Evolutionary conservation across 2,329 filamentous ascomycete genomes (phyloP).

Genomic region (Xylaria hypoxylon): DNA sequence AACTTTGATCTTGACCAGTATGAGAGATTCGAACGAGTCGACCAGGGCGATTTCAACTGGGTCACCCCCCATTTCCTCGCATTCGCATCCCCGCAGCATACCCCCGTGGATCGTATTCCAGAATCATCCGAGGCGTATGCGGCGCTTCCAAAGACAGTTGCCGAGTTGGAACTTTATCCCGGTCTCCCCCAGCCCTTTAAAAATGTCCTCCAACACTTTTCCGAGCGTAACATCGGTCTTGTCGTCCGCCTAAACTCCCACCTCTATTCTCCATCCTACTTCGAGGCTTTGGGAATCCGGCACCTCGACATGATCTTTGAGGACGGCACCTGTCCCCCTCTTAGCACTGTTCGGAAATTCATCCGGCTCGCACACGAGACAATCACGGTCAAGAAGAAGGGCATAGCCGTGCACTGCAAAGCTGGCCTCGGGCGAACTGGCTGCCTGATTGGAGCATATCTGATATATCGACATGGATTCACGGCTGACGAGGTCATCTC

Average conservation of each 20-base stretch:
- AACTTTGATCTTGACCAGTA: slow-evolving; percentile 98
- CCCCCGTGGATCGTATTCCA: slow-evolving; percentile 78
- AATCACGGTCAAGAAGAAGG: slow-evolving; percentile 90
- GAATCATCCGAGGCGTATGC: slow-evolving; percentile 79
- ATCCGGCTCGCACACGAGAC: slow-evolving; percentile 94
- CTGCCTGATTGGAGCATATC: slow-evolving; percentile 94
- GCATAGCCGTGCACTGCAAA: slow-evolving; percentile 98
- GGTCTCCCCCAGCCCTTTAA: slow-evolving; percentile 89
- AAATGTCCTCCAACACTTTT: slow-evolving; percentile 92
- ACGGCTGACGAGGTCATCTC: slow-evolving; percentile 97
- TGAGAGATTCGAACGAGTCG: slow-evolving; percentile 93
- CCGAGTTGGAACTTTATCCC: slow-evolving; percentile 76
- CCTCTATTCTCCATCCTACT: slow-evolving; percentile 96
- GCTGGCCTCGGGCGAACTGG: slow-evolving; percentile 95
- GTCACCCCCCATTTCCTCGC: slow-evolving; percentile 94
- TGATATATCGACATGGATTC: slow-evolving; percentile 97
- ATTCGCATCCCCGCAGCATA: slow-evolving; percentile 93
- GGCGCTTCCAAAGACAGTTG: slow-evolving; percentile 79
- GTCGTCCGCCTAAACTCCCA: slow-evolving; percentile 96
- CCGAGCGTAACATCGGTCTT: slow-evolving; percentile 86
- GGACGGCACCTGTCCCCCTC: slow-evolving; percentile 92
- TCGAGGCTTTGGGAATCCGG: slow-evolving; percentile 92
- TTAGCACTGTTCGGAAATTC: slow-evolving; percentile 92
- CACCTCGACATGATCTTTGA: slow-evolving; percentile 99
- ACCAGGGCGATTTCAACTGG: slow-evolving; percentile 99